phyloP scores from a whole-genome alignment of 257 asterid genomes.

The Coffea canephora region DNA sequence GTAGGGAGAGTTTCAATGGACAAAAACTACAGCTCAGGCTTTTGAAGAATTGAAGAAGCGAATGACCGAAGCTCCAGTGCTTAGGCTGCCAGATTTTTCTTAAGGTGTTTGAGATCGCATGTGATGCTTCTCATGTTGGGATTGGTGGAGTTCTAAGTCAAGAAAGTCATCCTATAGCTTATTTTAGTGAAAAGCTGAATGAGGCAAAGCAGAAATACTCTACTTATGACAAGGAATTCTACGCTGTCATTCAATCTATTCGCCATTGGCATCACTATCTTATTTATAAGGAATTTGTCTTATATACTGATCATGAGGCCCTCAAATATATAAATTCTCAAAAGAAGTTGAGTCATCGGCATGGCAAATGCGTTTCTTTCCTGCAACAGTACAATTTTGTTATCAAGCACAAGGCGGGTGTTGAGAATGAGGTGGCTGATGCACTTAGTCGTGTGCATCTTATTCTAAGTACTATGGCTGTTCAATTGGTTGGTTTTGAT shows the following conservation, averaged over 20 bases:
- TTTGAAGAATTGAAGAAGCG: neutral
- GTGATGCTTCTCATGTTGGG: constrained; percentile 11
- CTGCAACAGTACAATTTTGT: neutral
- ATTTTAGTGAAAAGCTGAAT: constrained; percentile 5
- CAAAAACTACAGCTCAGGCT: neutral
- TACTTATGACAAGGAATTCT: neutral
- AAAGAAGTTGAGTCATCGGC: neutral
- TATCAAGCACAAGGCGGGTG: neutral
- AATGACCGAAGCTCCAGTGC: neutral
- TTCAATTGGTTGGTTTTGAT: neutral
- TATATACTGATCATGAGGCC: neutral
- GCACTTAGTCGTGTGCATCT: neutral
- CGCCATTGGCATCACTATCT: neutral
- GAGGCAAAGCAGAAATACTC: neutral
- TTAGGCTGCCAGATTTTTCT: neutral
- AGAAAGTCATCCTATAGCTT: constrained; percentile 1
- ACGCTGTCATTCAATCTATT: neutral
- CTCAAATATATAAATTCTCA: neutral
- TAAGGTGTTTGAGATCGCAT: constrained; percentile 12
- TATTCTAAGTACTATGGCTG: neutral
- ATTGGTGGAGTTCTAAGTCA: constrained; percentile 8
- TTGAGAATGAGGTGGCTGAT: neutral
- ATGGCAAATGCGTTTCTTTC: neutral
- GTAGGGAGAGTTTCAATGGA: neutral
- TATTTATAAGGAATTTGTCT: neutral